phyloP scores from a whole-genome alignment of 2,329 filamentous ascomycete species.

The Thelonectria olida region DNA sequence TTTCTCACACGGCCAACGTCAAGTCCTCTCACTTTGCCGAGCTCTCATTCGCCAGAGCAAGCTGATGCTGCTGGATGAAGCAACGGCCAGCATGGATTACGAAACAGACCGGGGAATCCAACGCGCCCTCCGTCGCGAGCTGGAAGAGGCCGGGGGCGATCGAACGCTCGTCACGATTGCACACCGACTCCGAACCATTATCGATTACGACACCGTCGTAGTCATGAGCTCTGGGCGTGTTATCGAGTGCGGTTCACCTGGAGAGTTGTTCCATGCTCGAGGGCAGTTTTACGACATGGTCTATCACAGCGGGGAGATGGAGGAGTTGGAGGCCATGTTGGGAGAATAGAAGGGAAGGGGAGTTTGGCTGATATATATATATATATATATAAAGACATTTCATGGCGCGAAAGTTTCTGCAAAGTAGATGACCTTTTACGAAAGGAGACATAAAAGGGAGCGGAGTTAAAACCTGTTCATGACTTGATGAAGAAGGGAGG shows the following conservation, averaged over 20 bases:
- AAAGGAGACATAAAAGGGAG: background rate
- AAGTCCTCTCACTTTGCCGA: conserved; percentile 66
- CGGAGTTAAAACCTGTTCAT: background rate
- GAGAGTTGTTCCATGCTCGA: conserved; percentile 54
- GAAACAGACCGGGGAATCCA: conserved; percentile 66
- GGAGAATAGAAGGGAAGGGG: conserved; percentile 17
- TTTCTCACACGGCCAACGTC: conserved; percentile 66
- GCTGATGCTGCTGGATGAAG: conserved; percentile 66
- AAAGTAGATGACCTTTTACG: background rate
- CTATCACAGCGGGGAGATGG: conserved; percentile 62
- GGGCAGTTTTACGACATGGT: conserved; percentile 65
- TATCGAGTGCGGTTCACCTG: conserved; percentile 61
- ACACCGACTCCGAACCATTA: conserved; percentile 66
- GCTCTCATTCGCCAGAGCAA: conserved; percentile 64
- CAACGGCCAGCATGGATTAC: conserved; percentile 68
- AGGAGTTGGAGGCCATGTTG: conserved; percentile 52
- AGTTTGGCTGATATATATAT: background rate
- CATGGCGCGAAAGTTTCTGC: too few species aligned
- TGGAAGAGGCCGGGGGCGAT: conserved; percentile 53
- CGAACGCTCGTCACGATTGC: conserved; percentile 67
- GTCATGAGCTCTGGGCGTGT: conserved; percentile 65
- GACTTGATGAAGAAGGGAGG: background rate
- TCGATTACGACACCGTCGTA: conserved; percentile 67
- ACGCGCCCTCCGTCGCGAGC: conserved; percentile 59
- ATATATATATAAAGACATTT: too few species aligned